Percentiles rank a stretch among this genome's conserved stretches.
Conservation (phyloP, 805 yeast species). For the Pichia pseudocactophila region DNA sequence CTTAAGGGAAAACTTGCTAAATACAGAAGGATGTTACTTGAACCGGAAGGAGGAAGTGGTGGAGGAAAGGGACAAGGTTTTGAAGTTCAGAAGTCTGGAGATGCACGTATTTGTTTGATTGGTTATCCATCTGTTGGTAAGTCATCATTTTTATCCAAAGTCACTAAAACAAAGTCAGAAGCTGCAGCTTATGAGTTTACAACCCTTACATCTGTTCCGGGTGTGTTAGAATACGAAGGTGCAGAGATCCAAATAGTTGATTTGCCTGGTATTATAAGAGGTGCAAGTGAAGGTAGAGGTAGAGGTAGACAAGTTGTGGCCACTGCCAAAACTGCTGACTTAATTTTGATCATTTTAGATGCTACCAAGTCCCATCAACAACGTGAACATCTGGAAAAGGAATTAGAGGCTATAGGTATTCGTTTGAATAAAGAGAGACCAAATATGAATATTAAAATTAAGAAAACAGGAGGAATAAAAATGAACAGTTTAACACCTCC, state of each 20-base stretch:
- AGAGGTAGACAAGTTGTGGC: conserved; percentile 96
- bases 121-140: conserved; percentile 99
- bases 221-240: conserved; percentile 89
- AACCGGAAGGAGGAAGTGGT: conserved; percentile 68
- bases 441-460: conserved; percentile 65
- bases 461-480: conserved; percentile 88
- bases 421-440: conserved; percentile 78
- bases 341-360: conserved; percentile 87
- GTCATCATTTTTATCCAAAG: conserved; percentile 79
- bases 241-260: conserved; percentile 97
- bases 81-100: conserved; percentile 92
- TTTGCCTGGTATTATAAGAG: conserved; percentile 93
- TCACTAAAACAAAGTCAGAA: conserved; percentile 89
- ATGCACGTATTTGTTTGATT: conserved; percentile 89
- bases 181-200: conserved; percentile 95
- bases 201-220: conserved; percentile 93
- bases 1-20: conserved; percentile 92
- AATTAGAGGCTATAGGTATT: conserved; percentile 89
- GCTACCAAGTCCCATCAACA: conserved; percentile 93
- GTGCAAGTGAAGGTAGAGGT: conserved; percentile 96
- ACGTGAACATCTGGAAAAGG: conserved; percentile 75
- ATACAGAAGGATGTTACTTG: conserved; percentile 81
- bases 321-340: conserved; percentile 90
- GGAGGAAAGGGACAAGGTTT: conserved; percentile 70
- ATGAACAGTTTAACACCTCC: conserved; percentile 77